phyloP scores from a whole-genome alignment of 108 stramenopile genomes.

The Nitzschia sp. region DNA sequence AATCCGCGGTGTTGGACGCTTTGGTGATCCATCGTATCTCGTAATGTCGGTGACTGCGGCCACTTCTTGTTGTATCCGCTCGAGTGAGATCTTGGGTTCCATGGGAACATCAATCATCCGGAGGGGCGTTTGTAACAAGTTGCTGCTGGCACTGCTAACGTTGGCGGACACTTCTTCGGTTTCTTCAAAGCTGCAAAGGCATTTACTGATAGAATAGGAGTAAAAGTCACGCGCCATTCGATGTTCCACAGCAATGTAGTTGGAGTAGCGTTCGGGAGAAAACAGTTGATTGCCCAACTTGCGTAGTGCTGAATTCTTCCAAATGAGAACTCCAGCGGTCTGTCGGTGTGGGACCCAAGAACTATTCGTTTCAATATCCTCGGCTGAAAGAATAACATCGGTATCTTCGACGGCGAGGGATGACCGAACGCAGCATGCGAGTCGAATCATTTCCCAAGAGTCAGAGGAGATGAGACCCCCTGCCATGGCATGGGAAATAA shows the following conservation, averaged over 20 bases:
- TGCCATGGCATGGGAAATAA: neutral
- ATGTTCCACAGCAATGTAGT: neutral
- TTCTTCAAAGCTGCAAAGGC: neutral
- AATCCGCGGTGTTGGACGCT: neutral
- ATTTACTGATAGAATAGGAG: neutral
- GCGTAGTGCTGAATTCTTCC: neutral
- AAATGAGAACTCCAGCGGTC: neutral
- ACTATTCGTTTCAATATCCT: neutral
- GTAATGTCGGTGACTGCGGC: neutral
- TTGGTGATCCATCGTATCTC: neutral
- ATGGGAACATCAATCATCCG: neutral
- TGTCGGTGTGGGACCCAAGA: neutral
- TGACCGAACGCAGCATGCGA: neutral
- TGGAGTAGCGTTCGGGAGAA: neutral
- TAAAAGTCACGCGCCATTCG: neutral
- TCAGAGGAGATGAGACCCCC: neutral
- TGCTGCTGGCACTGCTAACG: neutral
- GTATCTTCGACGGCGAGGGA: neutral
- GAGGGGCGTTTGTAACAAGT: neutral
- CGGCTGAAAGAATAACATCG: neutral
- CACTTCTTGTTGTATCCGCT: neutral
- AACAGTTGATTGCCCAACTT: neutral
- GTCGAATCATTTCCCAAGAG: neutral
- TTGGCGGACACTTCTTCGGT: neutral
- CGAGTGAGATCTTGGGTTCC: neutral